phyloP scores from a whole-genome alignment of 2,329 filamentous ascomycete genomes.

The Fusarium floridanum region DNA sequence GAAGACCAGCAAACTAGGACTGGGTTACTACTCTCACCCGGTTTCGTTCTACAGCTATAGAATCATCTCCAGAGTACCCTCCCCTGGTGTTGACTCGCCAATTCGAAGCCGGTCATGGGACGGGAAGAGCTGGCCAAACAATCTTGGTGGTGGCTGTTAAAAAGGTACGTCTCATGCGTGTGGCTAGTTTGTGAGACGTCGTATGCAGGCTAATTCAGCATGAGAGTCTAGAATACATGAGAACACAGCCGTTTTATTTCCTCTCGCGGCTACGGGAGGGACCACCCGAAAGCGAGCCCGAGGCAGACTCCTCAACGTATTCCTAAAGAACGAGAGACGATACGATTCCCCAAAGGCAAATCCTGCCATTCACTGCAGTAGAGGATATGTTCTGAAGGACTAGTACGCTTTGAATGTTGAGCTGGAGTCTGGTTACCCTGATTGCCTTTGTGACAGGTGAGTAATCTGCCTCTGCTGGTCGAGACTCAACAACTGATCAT shows the following conservation, averaged over 20 bases:
- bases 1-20: fast-evolving
- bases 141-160: neutral
- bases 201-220: neutral
- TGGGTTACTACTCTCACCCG: too few relatives aligned
- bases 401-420: neutral
- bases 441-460: neutral
- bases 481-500: neutral
- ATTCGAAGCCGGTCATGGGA: neutral
- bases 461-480: neutral
- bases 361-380: neutral
- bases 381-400: fast-evolving
- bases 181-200: neutral
- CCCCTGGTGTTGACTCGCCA: neutral
- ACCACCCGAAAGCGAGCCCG: neutral
- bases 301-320: neutral
- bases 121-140: neutral
- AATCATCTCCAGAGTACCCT: too few relatives aligned
- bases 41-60: too few relatives aligned
- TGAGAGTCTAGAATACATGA: neutral
- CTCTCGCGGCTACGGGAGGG: neutral
- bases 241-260: neutral
- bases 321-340: neutral
- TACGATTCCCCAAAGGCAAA: neutral
- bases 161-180: neutral
- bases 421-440: neutral